Evolutionary conservation across 352 stramenopile species (phyloP).

Genomic region (Phytophthora idaei): DNA sequence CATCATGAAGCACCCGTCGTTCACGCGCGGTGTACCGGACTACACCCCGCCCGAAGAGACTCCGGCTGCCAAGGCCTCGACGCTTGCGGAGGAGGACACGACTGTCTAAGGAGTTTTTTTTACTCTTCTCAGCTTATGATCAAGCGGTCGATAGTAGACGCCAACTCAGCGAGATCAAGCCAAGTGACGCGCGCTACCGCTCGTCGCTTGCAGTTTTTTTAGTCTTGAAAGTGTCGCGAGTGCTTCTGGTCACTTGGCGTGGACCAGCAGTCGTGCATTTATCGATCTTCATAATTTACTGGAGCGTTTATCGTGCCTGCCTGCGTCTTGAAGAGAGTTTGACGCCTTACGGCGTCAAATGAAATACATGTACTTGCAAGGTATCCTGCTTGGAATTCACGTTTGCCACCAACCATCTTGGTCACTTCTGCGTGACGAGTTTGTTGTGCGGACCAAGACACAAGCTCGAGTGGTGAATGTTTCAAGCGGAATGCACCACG

Average conservation of each 20-base stretch:
- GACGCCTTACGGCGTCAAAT: no score
- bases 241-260: slow-evolving; percentile 9
- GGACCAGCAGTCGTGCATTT: slow-evolving; percentile 27
- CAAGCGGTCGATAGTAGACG: slow-evolving; percentile 6
- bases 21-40: slow-evolving; percentile 83
- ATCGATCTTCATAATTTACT: slow-evolving; percentile 41
- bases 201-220: slow-evolving; percentile 11
- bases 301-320: slow-evolving; percentile 24
- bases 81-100: slow-evolving; percentile 32
- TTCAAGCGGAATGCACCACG: slow-evolving; percentile 43
- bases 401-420: slow-evolving; percentile 59
- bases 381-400: slow-evolving; percentile 32
- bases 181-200: not conserved
- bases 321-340: not conserved
- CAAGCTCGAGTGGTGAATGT: slow-evolving; percentile 49
- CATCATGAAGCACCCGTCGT: slow-evolving; percentile 89
- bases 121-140: slow-evolving; percentile 18
- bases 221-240: slow-evolving; percentile 2
- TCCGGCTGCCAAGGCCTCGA: slow-evolving; percentile 29
- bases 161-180: slow-evolving; percentile 4
- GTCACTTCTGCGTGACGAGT: slow-evolving; percentile 41
- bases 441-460: slow-evolving; percentile 3
- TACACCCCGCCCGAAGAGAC: slow-evolving; percentile 77
- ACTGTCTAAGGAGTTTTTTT: slow-evolving; percentile 36
- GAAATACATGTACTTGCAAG: no score